phyloP scores from a whole-genome alignment of 2,329 filamentous ascomycete genomes.

The Aspergillus amoenus region DNA sequence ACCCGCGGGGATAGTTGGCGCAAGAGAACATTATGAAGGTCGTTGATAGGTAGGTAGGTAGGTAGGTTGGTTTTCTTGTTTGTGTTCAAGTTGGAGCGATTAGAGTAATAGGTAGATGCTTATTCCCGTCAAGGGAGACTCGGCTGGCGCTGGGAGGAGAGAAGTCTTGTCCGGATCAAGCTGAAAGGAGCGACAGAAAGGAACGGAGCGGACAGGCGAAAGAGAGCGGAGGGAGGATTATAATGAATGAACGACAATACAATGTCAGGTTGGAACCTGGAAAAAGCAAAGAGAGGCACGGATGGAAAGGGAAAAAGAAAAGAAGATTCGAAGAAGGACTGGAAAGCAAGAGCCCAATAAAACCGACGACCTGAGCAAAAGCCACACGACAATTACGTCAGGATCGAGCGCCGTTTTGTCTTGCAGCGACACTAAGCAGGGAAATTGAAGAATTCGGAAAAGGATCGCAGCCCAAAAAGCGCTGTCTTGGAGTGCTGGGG shows the following conservation, averaged over 20 bases:
- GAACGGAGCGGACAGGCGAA: slow-evolving; percentile 13
- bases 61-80: neutral
- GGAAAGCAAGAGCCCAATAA: neutral
- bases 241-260: slow-evolving; percentile 7
- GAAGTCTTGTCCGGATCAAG: slow-evolving; percentile 3
- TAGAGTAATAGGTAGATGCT: slow-evolving; percentile 3
- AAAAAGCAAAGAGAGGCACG: slow-evolving; percentile 10
- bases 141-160: slow-evolving; percentile 13
- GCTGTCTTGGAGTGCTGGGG: slow-evolving; percentile 6
- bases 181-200: slow-evolving; percentile 14
- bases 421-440: slow-evolving; percentile 15
- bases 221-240: slow-evolving; percentile 10
- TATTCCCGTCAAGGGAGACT: slow-evolving; percentile 21
- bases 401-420: slow-evolving; percentile 20
- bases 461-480: slow-evolving; percentile 16
- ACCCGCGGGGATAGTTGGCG: slow-evolving; percentile 48
- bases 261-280: slow-evolving; percentile 17
- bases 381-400: slow-evolving; percentile 24
- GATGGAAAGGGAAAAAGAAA: slow-evolving; percentile 23
- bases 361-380: slow-evolving; percentile 13
- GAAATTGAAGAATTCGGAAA: slow-evolving; percentile 12
- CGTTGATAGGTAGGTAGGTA: neutral
- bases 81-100: slow-evolving; percentile 3
- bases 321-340: slow-evolving; percentile 12
- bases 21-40: slow-evolving; percentile 46